Evolutionary conservation across 208 protist species (phyloP).

Genomic region (Leishmania gerbilli): DNA sequence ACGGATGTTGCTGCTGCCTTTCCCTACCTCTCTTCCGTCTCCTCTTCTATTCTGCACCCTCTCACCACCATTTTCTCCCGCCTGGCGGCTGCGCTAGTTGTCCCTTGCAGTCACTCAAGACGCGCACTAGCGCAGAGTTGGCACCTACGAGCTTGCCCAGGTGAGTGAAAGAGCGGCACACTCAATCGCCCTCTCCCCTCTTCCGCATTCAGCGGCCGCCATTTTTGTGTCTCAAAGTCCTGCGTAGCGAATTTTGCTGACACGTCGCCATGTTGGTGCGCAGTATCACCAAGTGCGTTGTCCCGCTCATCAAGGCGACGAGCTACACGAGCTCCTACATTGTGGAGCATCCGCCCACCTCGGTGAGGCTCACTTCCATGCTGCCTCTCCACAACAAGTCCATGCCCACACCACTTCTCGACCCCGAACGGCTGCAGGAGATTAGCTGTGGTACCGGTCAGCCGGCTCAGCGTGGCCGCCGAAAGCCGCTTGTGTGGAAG

Average conservation of each 20-base stretch:
- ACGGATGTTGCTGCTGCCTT: neutral
- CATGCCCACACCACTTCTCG: constrained; percentile 78
- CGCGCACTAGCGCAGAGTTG: neutral
- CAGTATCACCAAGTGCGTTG: constrained; percentile 32
- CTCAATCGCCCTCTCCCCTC: neutral
- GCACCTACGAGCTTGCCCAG: constrained; percentile 5
- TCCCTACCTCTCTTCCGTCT: neutral
- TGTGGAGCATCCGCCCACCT: constrained; percentile 18
- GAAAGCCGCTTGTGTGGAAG: constrained; percentile 88
- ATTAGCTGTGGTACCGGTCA: constrained; percentile 79
- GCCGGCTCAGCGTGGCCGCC: constrained; percentile 77
- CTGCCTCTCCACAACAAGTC: constrained; percentile 48
- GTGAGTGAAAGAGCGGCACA: neutral
- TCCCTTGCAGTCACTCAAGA: neutral
- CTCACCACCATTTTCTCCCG: neutral
- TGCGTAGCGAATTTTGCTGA: neutral
- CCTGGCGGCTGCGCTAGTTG: neutral
- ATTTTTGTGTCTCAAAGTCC: neutral
- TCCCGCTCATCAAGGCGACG: constrained; percentile 63
- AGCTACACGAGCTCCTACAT: constrained; percentile 37
- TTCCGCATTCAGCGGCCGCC: neutral
- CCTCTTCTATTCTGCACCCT: neutral
- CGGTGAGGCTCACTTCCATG: constrained; percentile 24
- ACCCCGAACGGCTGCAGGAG: constrained; percentile 48
- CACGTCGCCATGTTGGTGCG: constrained; percentile 24